Evolutionary conservation across 441 rosid genomes (phyloP), one percentile per base, ranked within the genome.

Genomic region (Omphalea diandra): DNA sequence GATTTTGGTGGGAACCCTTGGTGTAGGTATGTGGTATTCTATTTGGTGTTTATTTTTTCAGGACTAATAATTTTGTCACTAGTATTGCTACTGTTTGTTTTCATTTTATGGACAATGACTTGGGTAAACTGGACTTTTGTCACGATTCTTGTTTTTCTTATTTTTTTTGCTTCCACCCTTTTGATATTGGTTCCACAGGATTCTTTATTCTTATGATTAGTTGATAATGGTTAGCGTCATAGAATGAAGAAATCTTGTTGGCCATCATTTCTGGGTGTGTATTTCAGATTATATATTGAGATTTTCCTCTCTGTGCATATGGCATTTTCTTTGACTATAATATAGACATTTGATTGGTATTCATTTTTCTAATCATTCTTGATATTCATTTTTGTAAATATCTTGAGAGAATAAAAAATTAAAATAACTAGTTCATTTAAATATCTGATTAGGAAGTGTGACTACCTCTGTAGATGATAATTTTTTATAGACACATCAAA

Each of bases 1-100:
- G 69, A 86, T 91, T 73, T 81, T 94, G 83, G 97, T 91, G 60
- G 98, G 98, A 65, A 91, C 98, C 43, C 97, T 91, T 53, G 97
- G 98, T 75, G 97, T 85, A 56, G 97, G 97, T 91, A 86, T 75
- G 88, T 43, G 53, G 31, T 27, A 27, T 15, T 71, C 47, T 63
- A 14, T 36, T 72, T 22, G 22, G 24, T 40, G 32, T 31, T 57
- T 35, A 35, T 44, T 14, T n/a, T 59, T 50, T 69, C n/a, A 22
- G 35, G 27, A 20, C 18, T 60, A 58, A 9, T 33, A n/a, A 15
- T 47, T 14, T 38, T 31, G 14, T 35, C 59, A 3, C 35, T 57
- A 22, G 3, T 59, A 3, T 1, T 59, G 4, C 52, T 35, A 7
- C 2, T 47, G 22, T 9, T 32, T 57, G 18, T 47, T 36, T 9